Conservation (phyloP, 2,329 filamentous ascomycete genomes). For the Xylariaceae sp. region DNA sequence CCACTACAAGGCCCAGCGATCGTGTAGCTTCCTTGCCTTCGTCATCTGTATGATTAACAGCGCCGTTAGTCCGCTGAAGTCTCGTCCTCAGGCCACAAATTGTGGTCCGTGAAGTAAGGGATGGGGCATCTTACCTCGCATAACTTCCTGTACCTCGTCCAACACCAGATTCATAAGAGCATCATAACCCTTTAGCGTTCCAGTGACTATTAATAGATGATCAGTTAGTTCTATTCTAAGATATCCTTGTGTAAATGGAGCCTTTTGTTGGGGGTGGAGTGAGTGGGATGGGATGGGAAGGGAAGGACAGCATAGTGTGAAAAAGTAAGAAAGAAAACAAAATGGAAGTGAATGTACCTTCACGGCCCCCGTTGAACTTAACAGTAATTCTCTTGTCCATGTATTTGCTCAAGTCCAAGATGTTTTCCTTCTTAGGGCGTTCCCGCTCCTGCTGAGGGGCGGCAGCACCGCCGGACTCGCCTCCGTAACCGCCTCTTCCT, state of each 20-base stretch:
- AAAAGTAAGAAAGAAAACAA: not conserved
- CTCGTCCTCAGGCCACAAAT: not conserved
- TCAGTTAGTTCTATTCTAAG: constrained; percentile 1
- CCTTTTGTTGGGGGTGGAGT: not conserved
- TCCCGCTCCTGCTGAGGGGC: constrained; percentile 51
- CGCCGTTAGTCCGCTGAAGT: constrained; percentile 1
- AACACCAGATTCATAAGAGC: constrained; percentile 97
- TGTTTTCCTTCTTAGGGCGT: constrained; percentile 96
- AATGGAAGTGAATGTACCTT: constrained; percentile 54
- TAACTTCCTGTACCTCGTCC: constrained; percentile 85
- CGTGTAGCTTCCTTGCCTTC: constrained; percentile 82
- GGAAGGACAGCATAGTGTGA: not conserved
- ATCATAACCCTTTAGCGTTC: constrained; percentile 90
- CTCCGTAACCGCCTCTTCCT: constrained; percentile 42
- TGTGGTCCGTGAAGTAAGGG: not conserved
- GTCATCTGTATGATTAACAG: constrained; percentile 59
- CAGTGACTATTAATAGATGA: constrained; percentile 57
- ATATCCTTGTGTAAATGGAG: not conserved
- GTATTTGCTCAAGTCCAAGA: constrained; percentile 90
- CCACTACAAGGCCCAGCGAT: constrained; percentile 79
- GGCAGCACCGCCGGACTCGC: constrained; percentile 37
- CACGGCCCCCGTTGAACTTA: constrained; percentile 92
- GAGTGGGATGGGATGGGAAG: not conserved
- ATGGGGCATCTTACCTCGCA: constrained; percentile 61
- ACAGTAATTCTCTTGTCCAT: constrained; percentile 94